These are phyloP conservation scores for Pestalotiopsis sp. DNA, from an alignment of 2,329 filamentous ascomycete species.

Conservation along the genomic window DNA sequence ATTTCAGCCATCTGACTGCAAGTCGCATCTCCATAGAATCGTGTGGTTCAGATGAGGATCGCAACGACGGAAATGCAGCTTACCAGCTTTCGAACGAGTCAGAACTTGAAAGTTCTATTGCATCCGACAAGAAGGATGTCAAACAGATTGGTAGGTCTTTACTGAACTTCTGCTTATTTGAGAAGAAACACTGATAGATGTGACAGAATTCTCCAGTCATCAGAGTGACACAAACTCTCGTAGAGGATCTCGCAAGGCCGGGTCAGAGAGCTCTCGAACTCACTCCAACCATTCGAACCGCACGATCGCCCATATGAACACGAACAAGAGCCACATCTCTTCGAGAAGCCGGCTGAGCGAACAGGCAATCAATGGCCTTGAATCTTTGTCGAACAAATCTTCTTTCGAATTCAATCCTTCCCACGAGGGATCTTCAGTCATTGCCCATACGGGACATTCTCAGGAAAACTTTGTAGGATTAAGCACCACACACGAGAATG, in stretches of 20 bases:
- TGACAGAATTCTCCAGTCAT: conserved; percentile 23
- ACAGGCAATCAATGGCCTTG: conserved; percentile 3
- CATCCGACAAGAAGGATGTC: background rate
- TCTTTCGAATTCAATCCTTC: conserved; percentile 13
- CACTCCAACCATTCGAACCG: background rate
- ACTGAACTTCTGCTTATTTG: background rate
- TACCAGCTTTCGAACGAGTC: conserved; percentile 18
- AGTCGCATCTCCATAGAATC: conserved; percentile 32
- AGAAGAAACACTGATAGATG: conserved; percentile 5
- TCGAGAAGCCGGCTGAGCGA: background rate
- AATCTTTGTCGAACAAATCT: conserved; percentile 13
- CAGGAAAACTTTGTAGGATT: conserved; percentile 17
- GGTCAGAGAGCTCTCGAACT: background rate
- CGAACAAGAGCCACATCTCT: background rate
- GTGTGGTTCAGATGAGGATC: conserved; percentile 22
- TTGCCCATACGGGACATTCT: conserved; percentile 32
- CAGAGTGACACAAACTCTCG: conserved; percentile 13
- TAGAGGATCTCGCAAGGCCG: background rate
- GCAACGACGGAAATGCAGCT: conserved; percentile 15
- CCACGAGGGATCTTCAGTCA: conserved; percentile 22
- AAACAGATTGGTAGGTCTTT: conserved; percentile 23
- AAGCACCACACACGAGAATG: background rate
- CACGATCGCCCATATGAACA: background rate
- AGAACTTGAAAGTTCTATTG: conserved; percentile 11
- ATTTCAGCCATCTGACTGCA: conserved; percentile 19